Conservation (phyloP, 1,139 yeast species). For the Lodderomyces elongisporus region DNA sequence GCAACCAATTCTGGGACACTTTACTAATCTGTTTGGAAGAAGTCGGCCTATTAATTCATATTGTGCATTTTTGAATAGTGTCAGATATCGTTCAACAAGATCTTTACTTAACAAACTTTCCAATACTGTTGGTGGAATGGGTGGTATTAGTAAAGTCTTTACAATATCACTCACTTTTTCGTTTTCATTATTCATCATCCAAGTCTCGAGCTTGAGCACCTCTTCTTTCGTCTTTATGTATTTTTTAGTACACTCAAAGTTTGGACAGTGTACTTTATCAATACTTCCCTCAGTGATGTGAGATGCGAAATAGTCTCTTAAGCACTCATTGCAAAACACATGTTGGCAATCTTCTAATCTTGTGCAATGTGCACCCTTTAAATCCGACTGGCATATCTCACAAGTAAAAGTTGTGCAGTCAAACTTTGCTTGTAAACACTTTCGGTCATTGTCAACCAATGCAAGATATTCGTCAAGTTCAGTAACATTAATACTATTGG, state of each 20-base stretch:
- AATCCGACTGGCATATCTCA: constrained; percentile 53
- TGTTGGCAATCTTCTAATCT: constrained; percentile 46
- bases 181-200: constrained; percentile 13
- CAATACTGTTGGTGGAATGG: constrained; percentile 29
- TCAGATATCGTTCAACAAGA: constrained; percentile 33
- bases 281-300: constrained; percentile 49
- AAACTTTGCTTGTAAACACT: constrained; percentile 23
- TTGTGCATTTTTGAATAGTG: constrained; percentile 22
- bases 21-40: constrained; percentile 46
- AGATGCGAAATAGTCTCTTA: constrained; percentile 41
- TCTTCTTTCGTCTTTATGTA: constrained; percentile 15
- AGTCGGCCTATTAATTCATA: constrained; percentile 42
- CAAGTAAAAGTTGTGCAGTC: constrained; percentile 43
- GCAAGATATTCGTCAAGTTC: not conserved
- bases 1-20: constrained; percentile 49
- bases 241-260: constrained; percentile 40
- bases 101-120: constrained; percentile 22
- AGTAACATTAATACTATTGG: not conserved
- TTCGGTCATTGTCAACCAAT: not conserved
- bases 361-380: constrained; percentile 44
- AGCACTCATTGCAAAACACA: constrained; percentile 49
- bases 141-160: constrained; percentile 31
- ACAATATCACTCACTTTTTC: constrained; percentile 24
- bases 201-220: constrained; percentile 20
- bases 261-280: constrained; percentile 56